phyloP scores from a whole-genome alignment of 495 filamentous ascomycete genomes.

The Amorphotheca resinae region DNA sequence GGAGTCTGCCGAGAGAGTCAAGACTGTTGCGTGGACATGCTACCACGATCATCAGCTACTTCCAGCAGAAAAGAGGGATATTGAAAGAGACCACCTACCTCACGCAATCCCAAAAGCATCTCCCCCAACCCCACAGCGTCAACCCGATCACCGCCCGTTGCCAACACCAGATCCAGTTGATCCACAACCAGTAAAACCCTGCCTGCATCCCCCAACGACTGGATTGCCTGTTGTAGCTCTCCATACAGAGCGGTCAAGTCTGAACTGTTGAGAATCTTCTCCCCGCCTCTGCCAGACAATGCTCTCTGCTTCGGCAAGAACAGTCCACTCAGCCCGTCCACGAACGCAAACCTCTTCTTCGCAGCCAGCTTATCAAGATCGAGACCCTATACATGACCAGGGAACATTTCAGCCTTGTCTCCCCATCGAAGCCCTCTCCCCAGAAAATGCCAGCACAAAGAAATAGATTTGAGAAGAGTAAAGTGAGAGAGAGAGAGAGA shows the following conservation, averaged over 20 bases:
- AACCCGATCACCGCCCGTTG: constrained; percentile 25
- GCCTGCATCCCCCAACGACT: constrained; percentile 2
- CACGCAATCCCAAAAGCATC: constrained; percentile 36
- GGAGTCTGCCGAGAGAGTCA: constrained; percentile 58
- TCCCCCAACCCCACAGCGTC: constrained; percentile 25
- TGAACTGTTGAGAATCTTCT: constrained; percentile 4
- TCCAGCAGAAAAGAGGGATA: neutral
- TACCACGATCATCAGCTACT: constrained; percentile 4
- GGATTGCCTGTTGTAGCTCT: constrained; percentile 24
- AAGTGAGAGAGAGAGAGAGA: constrained; percentile 1
- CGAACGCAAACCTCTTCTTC: constrained; percentile 49
- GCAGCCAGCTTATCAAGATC: constrained; percentile 50
- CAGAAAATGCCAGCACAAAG: constrained; percentile 5
- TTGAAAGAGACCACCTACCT: constrained; percentile 29
- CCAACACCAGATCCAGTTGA: constrained; percentile 42
- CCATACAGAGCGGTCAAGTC: constrained; percentile 16
- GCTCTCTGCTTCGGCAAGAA: constrained; percentile 26
- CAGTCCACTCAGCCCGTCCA: constrained; percentile 60
- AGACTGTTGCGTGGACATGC: constrained; percentile 34
- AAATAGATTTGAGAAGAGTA: constrained; percentile 13
- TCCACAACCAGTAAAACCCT: constrained; percentile 41
- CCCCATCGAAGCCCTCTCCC: too few species aligned
- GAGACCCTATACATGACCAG: constrained; percentile 47
- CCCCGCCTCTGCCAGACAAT: constrained; percentile 10
- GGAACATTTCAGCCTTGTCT: constrained; percentile 2